Evolutionary conservation across 1,284 basidiomycete species (phyloP).

Genomic region (Rugosomyces carneus): DNA sequence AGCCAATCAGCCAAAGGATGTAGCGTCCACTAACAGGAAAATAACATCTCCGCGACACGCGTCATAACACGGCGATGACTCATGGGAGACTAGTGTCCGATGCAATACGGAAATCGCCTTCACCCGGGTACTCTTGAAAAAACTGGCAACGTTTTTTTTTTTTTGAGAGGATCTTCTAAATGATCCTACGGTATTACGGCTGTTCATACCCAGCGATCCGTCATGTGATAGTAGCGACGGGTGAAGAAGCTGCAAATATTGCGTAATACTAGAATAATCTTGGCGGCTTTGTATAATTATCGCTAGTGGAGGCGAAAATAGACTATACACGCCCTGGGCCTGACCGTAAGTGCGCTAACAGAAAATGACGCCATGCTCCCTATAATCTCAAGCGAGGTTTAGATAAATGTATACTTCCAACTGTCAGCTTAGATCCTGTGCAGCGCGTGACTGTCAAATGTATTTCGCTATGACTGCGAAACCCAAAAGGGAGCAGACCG

Average conservation of each 20-base stretch:
- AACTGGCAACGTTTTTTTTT: too few species aligned
- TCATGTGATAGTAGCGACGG: conserved; percentile 2
- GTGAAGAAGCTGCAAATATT: background rate
- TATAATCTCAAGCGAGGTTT: too few species aligned
- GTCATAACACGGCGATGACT: background rate
- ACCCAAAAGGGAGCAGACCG: background rate
- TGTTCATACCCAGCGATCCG: background rate
- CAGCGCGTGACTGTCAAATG: background rate
- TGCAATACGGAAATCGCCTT: background rate
- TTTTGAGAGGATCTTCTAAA: too few species aligned
- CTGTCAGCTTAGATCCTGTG: background rate
- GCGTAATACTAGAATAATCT: background rate
- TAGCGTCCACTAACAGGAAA: background rate
- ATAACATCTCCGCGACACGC: background rate
- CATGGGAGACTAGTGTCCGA: background rate
- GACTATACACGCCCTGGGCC: background rate
- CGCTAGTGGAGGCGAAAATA: background rate
- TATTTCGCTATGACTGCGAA: too few species aligned
- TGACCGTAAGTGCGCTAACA: background rate
- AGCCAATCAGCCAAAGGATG: background rate
- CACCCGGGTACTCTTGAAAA: background rate
- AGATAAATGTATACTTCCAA: too few species aligned
- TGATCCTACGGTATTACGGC: too few species aligned
- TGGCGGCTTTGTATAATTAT: too few species aligned
- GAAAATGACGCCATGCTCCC: background rate